These are phyloP conservation scores for Coemansia sp. DNA, from an alignment of 192 early-diverging fungal species.

Conservation along the genomic window DNA sequence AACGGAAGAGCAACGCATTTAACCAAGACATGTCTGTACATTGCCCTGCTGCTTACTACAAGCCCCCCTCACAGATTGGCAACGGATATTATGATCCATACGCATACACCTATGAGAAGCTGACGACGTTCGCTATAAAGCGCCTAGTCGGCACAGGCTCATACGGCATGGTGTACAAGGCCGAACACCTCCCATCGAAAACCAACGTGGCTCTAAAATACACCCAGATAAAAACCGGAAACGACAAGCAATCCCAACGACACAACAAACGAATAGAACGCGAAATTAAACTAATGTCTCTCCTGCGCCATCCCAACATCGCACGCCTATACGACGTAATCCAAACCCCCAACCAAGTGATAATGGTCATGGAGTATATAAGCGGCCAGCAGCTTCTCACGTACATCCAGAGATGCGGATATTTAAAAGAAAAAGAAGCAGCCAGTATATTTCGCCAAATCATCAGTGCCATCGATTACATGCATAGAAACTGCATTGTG, in stretches of 20 bases:
- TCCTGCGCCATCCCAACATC: constrained; percentile 86
- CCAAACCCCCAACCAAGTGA: constrained; percentile 73
- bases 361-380: constrained; percentile 83
- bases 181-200: constrained; percentile 37
- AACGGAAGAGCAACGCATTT: background rate
- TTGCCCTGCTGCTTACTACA: background rate
- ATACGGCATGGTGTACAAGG: constrained; percentile 49
- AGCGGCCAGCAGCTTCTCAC: constrained; percentile 82
- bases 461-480: constrained; percentile 73
- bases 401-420: constrained; percentile 72
- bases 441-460: constrained; percentile 77
- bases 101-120: constrained; percentile 5
- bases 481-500: constrained; percentile 62
- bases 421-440: constrained; percentile 78
- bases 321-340: constrained; percentile 81
- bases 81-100: background rate
- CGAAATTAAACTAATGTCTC: constrained; percentile 74
- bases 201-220: constrained; percentile 62
- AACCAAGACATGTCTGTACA: constrained; percentile 5
- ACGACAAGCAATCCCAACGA: constrained; percentile 53
- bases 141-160: constrained; percentile 40
- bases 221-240: constrained; percentile 45
- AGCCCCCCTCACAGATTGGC: background rate
- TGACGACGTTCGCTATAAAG: constrained; percentile 1
- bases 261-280: constrained; percentile 76